Evolutionary conservation across 129 eudicot genomes (phyloP), one percentile per base, ranked within the genome.

Genomic region (Erigeron canadensis): DNA sequence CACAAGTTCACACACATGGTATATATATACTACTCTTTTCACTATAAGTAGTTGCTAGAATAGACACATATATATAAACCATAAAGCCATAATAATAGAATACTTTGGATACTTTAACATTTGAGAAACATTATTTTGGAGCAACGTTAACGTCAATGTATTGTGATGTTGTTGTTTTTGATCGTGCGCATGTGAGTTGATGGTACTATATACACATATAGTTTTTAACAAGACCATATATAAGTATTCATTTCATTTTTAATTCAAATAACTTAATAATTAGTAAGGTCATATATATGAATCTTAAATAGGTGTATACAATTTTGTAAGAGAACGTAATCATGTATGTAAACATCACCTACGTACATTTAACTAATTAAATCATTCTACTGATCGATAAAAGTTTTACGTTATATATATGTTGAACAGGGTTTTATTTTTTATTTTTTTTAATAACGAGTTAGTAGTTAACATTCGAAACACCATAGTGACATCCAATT

Each of bases 141-240:
- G 42, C 64, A 59, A 59, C 42, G 64, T 59, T 12, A 59, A 59
- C 18, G 64, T 59, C 64, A 59, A 19, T 21, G 42, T 23, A 23
- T 59, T 59, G 64, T 11, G 64, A 59, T 59, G 42, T 10, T 58
- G 39, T 58, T 22, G 64, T 58, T 58, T 58, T 23, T 58, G 64
- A 58, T 58, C 22, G 41, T 9, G 23, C 23, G 41, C 11, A 59
- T 59, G 42, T 28, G 64, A 59, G 39, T 22, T 59, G 64, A 59
- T 58, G 64, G 64, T 23, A 58, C 64, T 23, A 23, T 28, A n/a
- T n/a, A n/a, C n/a, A 28, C 13, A 12, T 59, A 11, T 1, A 53
- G 11, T 28, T 21, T 28, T 21, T 21, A 59, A 5, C 42, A 11
- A 7, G 15, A 46, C 15, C 15, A 9, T 5, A 9, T 5, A 8